Base-by-base conservation (phyloP, 2,329 filamentous ascomycete genomes). In the Fusarium subglutinans region DNA sequence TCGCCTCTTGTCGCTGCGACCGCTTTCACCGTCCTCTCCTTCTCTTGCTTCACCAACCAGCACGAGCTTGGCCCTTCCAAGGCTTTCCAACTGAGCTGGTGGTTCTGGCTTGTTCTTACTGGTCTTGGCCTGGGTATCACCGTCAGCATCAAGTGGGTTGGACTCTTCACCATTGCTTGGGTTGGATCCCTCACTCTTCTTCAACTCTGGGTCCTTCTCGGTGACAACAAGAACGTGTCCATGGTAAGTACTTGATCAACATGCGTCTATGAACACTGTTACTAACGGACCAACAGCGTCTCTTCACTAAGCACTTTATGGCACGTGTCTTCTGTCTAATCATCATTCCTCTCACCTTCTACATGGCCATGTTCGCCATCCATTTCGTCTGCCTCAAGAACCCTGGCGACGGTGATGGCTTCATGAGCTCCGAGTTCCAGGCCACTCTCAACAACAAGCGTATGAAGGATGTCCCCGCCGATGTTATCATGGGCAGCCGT, bases 341-440 rank as follows among this genome's bases (percentile, higher is more conserved):
- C 76, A 87, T 97, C 76, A 94, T 99, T 76, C 96, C 96, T 12
- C 76, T 93, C 33, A 91, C 90, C 41, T 98, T 99, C 85, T 99
- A 99, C 86, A 92, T 98, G 87, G 92, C 90, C 79, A 98, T 98
- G 94, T 99, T 99, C 80, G 95, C 90, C 60, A 97, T 99, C 79
- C 96, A 99, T 87, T 99, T 99, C 84, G 77, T 95, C 76, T 97
- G 94, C 86, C 89, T 99, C 47, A 90, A 92, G 69, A 99, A 99
- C 84, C 96, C 96, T 35, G 96, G 96, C 69, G 96, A 99, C 59
- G 96, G 96, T 62, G 96, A 99, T 83, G 96, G 96, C 63, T 99
- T 99, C 87, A 99, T 99, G 96, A 98, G 95, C 81, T 98, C 96
- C 63, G 96, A 99, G 81, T 99, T 99, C 87, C 96, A 99, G 85